Base-by-base conservation (phyloP, 345 rosid species). In the Syzygium grande region DNA sequence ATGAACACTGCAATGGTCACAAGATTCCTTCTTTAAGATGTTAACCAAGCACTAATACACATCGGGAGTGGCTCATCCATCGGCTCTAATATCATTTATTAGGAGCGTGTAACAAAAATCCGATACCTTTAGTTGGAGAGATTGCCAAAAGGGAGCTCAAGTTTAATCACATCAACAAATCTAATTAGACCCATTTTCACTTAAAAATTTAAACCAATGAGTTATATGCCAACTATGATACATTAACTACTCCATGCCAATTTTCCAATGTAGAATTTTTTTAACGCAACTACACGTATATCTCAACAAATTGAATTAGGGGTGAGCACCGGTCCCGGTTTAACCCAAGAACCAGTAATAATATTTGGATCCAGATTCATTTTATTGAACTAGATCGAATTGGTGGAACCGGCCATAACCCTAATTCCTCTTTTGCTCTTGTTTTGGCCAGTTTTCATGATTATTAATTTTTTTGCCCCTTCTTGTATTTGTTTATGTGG, bases 1-100 rank as follows among this genome's bases (percentile, higher is more conserved):
- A 0, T 3, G 3, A 4, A 68, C 8, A 17, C 2, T 0, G 0
- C 78, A 15, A 30, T 30, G 41, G 79, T 34, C 12, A 34, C 0
- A 1, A 68, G 6, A 68, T 16, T 68, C 46, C 2, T 68, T 30
- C 12, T 6, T 68, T 16, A 9, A 34, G 6, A 68, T 34, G 7
- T 68, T 68, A 68, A 68, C 11, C 79, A 68, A 68, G 13, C 6
- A 2, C 5, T 8, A 12, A 68, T 68, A 38, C 13, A 1, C 1
- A 30, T 68, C 4, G 25, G 38, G 43, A 9, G 79, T 68, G 10
- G 4, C 13, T 5, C 25, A 68, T 22, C 12, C 0, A 30, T 34
- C 2, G 2, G 4, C 23, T 17, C 9, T 30, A 19, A 17, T 68
- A 68, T 2, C 21, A 65, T 65, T 8, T 65, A 4, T 65, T 30